Base-by-base conservation (phyloP, 306 rosid species). In the Malus orientalis region DNA sequence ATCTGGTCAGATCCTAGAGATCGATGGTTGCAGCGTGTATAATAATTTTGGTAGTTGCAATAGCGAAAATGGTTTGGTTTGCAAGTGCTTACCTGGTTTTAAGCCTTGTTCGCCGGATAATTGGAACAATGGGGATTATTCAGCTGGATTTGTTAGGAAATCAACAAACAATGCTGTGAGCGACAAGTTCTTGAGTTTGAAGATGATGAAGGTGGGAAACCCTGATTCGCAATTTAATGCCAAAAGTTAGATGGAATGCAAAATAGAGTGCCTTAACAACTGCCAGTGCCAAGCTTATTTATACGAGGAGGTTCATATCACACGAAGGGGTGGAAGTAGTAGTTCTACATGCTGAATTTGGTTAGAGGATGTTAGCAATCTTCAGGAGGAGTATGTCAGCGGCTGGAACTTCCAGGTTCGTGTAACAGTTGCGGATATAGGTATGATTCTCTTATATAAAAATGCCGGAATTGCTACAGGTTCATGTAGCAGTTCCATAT, bases 1-100 rank as follows among this genome's bases (percentile, higher is more conserved):
- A 82, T 92, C 59, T 90, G 97, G 93, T 86, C 79, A 13, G 93
- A 87, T 77, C 96, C 92, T 10, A 77, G 93, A 80, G 96, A 36
- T 36, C 40, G 40, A 92, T 58, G 82, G 89, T 58, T 90, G 97
- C 84, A 87, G 92, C 70, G 91, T 87, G 47, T 92, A 86, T 55
- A 88, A 92, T 85, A 87, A 83, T 72, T 92, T 90, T 53, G 96
- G 92, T 9, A 86, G 84, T 74, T 92, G 96, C 70, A 85, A 88
- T 77, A 83, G 88, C 54, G 79, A 88, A 71, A 82, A 82, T 70
- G 90, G 85, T 44, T 61, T 86, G 67, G 75, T 83, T 76, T 91
- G 90, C 74, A 91, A 89, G 83, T 89, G 96, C 61, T 83, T 92
- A 76, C 93, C 93, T 2, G 96, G 96, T 57, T 92, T 88, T 79